phyloP scores from a whole-genome alignment of 352 stramenopile species.

The Phytophthora sp. region DNA sequence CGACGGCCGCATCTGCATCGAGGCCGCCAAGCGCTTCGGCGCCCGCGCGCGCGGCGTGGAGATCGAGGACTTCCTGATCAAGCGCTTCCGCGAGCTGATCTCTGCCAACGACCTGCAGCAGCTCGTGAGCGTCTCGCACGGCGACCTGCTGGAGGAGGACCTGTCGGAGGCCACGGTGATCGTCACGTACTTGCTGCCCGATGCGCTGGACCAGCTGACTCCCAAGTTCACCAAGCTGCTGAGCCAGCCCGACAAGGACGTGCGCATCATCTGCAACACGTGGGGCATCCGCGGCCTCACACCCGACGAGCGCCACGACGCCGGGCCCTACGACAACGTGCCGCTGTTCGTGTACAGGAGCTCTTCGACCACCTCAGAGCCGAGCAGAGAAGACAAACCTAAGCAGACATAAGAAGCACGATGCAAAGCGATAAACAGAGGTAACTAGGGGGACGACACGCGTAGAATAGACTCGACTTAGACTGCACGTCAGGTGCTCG shows the following conservation, averaged over 20 bases:
- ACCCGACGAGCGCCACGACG: conserved; percentile 39
- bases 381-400: not conserved
- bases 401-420: conserved; percentile 10
- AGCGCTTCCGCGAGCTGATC: conserved; percentile 49
- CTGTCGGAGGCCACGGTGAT: conserved; percentile 60
- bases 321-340: conserved; percentile 51
- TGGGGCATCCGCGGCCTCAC: conserved; percentile 52
- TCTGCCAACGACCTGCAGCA: conserved; percentile 39
- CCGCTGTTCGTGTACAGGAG: conserved; percentile 60
- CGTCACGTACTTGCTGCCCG: conserved; percentile 62
- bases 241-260: conserved; percentile 33
- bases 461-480: conserved; percentile 25
- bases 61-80: conserved; percentile 61
- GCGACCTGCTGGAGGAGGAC: conserved; percentile 56
- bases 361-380: not conserved
- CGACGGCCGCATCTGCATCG: conserved; percentile 65
- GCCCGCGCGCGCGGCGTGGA: conserved; percentile 55
- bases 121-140: conserved; percentile 53
- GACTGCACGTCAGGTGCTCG: not conserved
- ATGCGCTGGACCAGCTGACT: conserved; percentile 49
- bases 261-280: conserved; percentile 71
- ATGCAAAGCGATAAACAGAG: not conserved
- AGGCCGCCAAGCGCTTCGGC: conserved; percentile 48
- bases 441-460: not conserved
- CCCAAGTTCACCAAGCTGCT: conserved; percentile 48